phyloP scores from a whole-genome alignment of 1,284 basidiomycete species.

The Fistulina hepatica region DNA sequence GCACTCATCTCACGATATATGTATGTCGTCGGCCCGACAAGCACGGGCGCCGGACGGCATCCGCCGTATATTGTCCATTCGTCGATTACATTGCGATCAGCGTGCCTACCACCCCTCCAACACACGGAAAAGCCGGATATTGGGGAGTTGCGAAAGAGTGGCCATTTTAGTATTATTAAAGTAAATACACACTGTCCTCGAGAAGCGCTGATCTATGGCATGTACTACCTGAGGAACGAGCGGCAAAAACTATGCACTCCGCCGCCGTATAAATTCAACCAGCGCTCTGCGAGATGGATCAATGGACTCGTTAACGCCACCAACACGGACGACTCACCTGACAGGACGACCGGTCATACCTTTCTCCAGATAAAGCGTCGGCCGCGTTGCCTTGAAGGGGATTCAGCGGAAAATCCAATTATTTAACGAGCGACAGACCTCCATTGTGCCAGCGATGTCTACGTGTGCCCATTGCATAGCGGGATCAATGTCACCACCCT shows the following conservation, averaged over 20 bases:
- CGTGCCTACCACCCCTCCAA: no score
- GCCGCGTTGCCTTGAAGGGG: constrained; percentile 34
- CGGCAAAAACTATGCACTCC: not conserved
- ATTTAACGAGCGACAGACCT: constrained; percentile 26
- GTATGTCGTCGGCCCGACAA: no score
- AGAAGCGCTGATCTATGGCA: no score
- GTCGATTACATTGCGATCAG: no score
- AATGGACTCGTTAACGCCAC: not conserved
- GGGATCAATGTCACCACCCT: constrained; percentile 46
- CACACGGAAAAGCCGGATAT: no score
- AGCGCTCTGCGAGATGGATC: not conserved
- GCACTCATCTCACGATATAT: no score
- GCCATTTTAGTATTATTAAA: no score
- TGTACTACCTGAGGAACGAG: constrained; percentile 9
- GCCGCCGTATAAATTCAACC: constrained; percentile 3
- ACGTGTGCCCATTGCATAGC: constrained; percentile 68
- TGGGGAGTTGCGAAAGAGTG: no score
- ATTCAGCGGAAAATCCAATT: constrained; percentile 1
- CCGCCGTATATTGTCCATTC: no score
- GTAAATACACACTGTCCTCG: no score
- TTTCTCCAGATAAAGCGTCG: constrained; percentile 55
- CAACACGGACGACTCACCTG: constrained; percentile 32
- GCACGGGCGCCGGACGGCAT: no score
- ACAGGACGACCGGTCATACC: constrained; percentile 79
- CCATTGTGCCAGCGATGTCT: constrained; percentile 81